These are phyloP conservation scores for Chernovozyma aurita DNA, from an alignment of 1,139 yeast species.

Conservation along the genomic window DNA sequence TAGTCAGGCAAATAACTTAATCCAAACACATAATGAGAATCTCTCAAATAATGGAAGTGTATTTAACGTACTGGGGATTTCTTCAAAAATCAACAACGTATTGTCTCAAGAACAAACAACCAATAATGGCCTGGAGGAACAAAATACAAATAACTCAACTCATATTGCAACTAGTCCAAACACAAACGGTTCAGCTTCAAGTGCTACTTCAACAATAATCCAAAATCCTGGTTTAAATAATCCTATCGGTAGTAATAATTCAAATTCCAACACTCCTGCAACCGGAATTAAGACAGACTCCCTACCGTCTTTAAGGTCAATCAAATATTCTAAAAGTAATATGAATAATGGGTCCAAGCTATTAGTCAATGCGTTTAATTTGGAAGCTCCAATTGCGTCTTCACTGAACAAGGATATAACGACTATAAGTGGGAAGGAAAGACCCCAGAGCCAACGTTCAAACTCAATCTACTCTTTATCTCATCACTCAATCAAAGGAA, in stretches of 20 bases:
- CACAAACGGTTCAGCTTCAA: neutral
- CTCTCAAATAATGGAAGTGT: slow-evolving; percentile 7
- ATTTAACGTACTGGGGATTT: slow-evolving; percentile 4
- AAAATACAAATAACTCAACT: neutral
- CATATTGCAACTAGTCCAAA: neutral
- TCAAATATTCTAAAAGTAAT: slow-evolving; percentile 3
- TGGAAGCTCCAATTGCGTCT: neutral
- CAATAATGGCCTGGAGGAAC: too few species aligned
- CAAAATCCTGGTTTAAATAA: neutral
- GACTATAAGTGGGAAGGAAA: slow-evolving; percentile 7
- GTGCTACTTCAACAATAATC: neutral
- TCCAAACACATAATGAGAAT: slow-evolving; percentile 3
- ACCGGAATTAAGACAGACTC: slow-evolving; percentile 4
- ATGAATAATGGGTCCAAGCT: slow-evolving; percentile 1
- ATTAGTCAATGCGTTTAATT: neutral
- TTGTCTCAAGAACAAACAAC: too few species aligned
- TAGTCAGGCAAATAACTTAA: slow-evolving; percentile 2
- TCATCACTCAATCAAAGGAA: slow-evolving; percentile 5
- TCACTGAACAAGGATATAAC: slow-evolving; percentile 4
- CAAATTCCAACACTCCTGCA: neutral
- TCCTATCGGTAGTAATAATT: neutral
- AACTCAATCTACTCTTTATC: slow-evolving; percentile 7
- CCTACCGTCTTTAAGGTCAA: slow-evolving; percentile 4
- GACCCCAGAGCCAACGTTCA: slow-evolving; percentile 8
- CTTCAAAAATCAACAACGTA: slow-evolving; percentile 5